These are phyloP conservation scores for Teratosphaeria gauchensis DNA, from an alignment of 2,329 filamentous ascomycete species.

Conservation along the genomic window DNA sequence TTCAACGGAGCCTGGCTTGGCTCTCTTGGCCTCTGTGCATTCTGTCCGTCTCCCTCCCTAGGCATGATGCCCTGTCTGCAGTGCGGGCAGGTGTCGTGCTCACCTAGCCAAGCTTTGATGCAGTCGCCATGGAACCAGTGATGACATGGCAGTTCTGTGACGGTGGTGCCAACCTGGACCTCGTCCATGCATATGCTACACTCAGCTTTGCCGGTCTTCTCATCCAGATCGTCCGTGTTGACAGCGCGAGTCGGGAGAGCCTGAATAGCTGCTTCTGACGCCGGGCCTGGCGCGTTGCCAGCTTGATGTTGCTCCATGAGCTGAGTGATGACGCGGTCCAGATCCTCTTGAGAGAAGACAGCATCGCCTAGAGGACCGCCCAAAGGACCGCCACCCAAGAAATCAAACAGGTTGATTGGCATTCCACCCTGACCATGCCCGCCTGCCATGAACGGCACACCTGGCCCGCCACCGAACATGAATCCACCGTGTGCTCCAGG, in stretches of 20 bases:
- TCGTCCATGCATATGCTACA: constrained; percentile 95
- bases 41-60: constrained; percentile 14
- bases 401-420: constrained; percentile 11
- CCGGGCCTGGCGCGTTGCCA: constrained; percentile 73
- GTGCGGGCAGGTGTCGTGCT: constrained; percentile 88
- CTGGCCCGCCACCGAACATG: not conserved
- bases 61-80: constrained; percentile 51
- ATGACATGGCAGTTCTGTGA: constrained; percentile 70
- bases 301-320: constrained; percentile 76
- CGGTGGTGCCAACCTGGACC: constrained; percentile 61
- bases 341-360: constrained; percentile 80
- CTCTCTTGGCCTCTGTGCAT: constrained; percentile 13
- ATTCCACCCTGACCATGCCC: not conserved
- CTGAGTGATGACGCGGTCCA: constrained; percentile 78
- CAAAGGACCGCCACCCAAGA: constrained; percentile 27
- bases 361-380: constrained; percentile 56
- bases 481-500: not conserved
- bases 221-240: constrained; percentile 60
- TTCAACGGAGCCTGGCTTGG: constrained; percentile 21
- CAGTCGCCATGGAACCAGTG: constrained; percentile 91
- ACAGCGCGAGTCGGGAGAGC: constrained; percentile 58
- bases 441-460: constrained; percentile 5
- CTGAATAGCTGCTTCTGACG: constrained; percentile 63
- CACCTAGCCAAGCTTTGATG: constrained; percentile 70
- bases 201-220: constrained; percentile 56